A percentile compares a stretch with the other conserved stretches of the same genome.
phyloP scores from a whole-genome alignment of 768 basidiomycete genomes.

The Cyclocybe aegerita region DNA sequence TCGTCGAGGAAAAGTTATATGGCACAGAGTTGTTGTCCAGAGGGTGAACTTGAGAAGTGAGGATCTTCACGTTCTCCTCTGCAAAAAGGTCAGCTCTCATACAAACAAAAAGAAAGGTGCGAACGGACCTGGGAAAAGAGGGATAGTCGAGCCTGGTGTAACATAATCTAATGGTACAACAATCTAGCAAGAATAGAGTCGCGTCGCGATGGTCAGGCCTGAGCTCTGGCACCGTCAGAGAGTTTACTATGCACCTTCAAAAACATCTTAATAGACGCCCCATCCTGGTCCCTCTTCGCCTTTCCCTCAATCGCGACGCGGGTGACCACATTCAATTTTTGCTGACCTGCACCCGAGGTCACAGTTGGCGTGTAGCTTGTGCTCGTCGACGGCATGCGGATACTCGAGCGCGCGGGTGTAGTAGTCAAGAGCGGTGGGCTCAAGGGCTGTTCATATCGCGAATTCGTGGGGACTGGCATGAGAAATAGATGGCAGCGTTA shows the following conservation, averaged over 20 bases:
- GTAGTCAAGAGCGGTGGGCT: conserved; percentile 22
- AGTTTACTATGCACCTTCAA: conserved; percentile 54
- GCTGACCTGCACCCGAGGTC: conserved; percentile 39
- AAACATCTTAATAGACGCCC: conserved; percentile 71
- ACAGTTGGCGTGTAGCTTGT: conserved; percentile 47
- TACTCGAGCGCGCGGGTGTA: conserved; percentile 21
- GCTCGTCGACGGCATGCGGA: conserved; percentile 23
- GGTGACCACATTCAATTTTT: conserved; percentile 67
- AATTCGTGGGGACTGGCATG: conserved; percentile 23
- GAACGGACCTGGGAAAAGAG: conserved; percentile 68
- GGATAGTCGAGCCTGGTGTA: conserved; percentile 65
- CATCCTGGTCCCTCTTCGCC: conserved; percentile 63
- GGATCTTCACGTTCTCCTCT: conserved; percentile 82
- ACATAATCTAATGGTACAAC: conserved; percentile 66
- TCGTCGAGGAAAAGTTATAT: conserved; percentile 68
- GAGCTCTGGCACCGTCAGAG: no score
- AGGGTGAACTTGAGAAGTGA: conserved; percentile 75
- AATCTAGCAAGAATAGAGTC: conserved; percentile 38
- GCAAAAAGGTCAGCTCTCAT: not conserved
- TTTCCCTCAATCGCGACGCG: conserved; percentile 76
- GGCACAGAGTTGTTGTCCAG: conserved; percentile 69
- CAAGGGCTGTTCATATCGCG: conserved; percentile 21
- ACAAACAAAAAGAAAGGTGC: not conserved
- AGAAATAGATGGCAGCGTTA: not conserved
- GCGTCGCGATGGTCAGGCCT: no score